Evolutionary conservation across 345 rosid species (phyloP).

Genomic region (Salix viminalis): DNA sequence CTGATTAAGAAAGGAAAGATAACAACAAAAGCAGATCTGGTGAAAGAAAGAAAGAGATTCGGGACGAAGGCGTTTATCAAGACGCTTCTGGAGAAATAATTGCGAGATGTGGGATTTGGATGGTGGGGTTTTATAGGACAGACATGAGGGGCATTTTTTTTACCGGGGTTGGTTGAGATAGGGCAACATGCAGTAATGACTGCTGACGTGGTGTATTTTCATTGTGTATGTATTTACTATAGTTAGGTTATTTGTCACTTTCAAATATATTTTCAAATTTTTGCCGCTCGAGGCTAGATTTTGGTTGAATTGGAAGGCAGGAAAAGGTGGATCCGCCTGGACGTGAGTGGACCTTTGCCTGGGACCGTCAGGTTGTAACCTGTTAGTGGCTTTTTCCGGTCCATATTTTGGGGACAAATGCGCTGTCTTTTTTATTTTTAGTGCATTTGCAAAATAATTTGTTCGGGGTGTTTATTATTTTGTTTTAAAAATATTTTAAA

Average conservation of each 20-base stretch:
- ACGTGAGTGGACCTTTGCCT: not conserved
- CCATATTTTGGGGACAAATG: no score
- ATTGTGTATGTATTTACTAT: not conserved
- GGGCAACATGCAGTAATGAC: not conserved
- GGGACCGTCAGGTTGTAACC: slow-evolving; percentile 1
- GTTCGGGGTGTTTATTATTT: accelerated
- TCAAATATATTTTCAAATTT: slow-evolving; percentile 9
- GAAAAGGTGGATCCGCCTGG: not conserved
- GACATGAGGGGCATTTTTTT: not conserved
- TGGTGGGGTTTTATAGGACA: not conserved
- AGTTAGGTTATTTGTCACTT: slow-evolving; percentile 1
- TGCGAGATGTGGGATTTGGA: no score
- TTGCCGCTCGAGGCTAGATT: slow-evolving; percentile 23
- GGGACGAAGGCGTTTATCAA: slow-evolving; percentile 24
- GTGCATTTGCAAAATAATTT: not conserved
- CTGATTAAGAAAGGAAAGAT: not conserved
- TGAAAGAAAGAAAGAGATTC: not conserved
- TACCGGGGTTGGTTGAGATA: slow-evolving; percentile 8
- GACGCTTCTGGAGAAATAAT: slow-evolving; percentile 10
- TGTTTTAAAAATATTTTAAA: no score
- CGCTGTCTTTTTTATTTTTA: not conserved
- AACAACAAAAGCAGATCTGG: not conserved
- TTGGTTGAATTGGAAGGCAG: not conserved
- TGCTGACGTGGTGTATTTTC: not conserved
- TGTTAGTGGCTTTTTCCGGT: not conserved